Base-by-base conservation (phyloP, 2,329 filamentous ascomycete genomes). In the Sporothrix variecibatus region DNA sequence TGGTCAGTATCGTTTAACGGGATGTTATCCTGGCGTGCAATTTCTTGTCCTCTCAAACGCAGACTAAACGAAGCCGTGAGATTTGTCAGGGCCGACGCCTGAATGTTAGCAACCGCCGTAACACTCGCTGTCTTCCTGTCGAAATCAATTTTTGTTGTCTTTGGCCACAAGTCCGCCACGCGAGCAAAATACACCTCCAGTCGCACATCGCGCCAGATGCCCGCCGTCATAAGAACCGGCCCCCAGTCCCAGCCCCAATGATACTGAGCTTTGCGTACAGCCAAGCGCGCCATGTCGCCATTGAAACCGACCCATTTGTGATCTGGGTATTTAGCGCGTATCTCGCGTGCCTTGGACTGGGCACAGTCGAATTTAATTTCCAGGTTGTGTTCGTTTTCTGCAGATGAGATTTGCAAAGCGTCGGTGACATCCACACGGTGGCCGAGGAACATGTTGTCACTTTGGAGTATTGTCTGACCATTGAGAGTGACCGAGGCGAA, bases 401-500 rank as follows among this genome's bases (percentile, higher is more conserved):
- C n/a, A n/a, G n/a, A n/a, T n/a, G n/a, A n/a, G n/a, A n/a, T n/a
- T n/a, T n/a, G n/a, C n/a, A 93, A 80, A 9, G 83, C 71, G 0
- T 82, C 80, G 0, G 82, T 80, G 0, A 95, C 88, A 75, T 94
- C 89, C 3, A 94, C 87, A 5, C 92, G 86, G 78, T 94, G 87
- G 0, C 91, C 89, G 5, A 91, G 84, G 79, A 95, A 95, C 93
- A 95, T 95, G 81, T 94, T 95, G 73, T 93, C 90, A 17, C 89
- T 89, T 80, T 91, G 86, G 4, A 95, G 84, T 49, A 95, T 90
- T 2, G 85, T 84, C 11, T 86, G 82, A n/a, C 90, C 91, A 77
- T 95, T 93, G 28, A 96, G 84, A 53, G 86, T 83, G 49, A 94
- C 92, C 0, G 87, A 91, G 1, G 93, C 93, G n/a, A n/a, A n/a